Conservation (phyloP, 2,329 filamentous ascomycete genomes). For the Diatrype stigma region DNA sequence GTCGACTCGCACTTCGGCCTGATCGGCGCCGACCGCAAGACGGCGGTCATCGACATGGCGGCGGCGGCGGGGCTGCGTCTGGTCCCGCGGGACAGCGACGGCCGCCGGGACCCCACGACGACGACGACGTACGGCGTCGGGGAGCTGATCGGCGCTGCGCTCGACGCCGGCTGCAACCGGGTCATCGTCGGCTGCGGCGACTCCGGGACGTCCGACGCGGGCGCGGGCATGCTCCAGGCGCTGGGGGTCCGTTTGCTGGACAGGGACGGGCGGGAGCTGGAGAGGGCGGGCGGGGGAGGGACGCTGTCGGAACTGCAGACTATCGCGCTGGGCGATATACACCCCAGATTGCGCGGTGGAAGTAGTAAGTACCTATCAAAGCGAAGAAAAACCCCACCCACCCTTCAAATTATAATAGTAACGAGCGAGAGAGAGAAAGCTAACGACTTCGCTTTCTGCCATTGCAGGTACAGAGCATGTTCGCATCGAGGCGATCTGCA, state of each 20-base stretch:
- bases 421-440: too few relatives aligned
- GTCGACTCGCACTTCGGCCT: slow-evolving; percentile 45
- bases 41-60: slow-evolving; percentile 49
- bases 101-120: slow-evolving; percentile 39
- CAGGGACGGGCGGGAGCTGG: slow-evolving; percentile 30
- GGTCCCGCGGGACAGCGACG: slow-evolving; percentile 40
- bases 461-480: slow-evolving; percentile 12
- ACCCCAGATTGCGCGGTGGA: slow-evolving; percentile 29
- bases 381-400: too few relatives aligned
- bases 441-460: too few relatives aligned
- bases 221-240: slow-evolving; percentile 50
- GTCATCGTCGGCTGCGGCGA: slow-evolving; percentile 51
- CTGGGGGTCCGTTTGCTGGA: slow-evolving; percentile 43
- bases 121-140: slow-evolving; percentile 51
- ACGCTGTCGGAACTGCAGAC: slow-evolving; percentile 31
- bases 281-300: slow-evolving; percentile 36
- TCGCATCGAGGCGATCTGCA: slow-evolving; percentile 45
- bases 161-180: slow-evolving; percentile 39
- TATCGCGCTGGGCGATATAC: slow-evolving; percentile 35
- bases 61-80: slow-evolving; percentile 48
- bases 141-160: slow-evolving; percentile 40
- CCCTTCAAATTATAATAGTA: too few relatives aligned
- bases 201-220: slow-evolving; percentile 50
- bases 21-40: slow-evolving; percentile 21
- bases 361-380: background rate